phyloP scores from a whole-genome alignment of 768 basidiomycete genomes.

The Gloeopeniophorella convolvens region DNA sequence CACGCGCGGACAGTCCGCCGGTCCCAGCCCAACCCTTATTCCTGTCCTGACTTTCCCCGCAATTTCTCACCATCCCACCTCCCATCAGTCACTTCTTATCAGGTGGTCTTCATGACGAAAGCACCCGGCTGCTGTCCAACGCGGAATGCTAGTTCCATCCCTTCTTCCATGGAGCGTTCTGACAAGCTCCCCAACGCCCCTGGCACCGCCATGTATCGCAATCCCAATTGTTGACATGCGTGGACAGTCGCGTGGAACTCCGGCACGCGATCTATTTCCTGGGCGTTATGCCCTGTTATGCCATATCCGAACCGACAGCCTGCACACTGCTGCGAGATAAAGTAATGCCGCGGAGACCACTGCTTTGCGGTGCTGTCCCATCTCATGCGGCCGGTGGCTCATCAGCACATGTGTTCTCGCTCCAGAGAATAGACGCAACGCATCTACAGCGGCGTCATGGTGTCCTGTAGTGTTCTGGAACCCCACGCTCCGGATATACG shows the following conservation, averaged over 20 bases:
- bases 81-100: constrained; percentile 52
- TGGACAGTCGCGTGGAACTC: too few relatives aligned
- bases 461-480: too few relatives aligned
- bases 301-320: constrained; percentile 9
- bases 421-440: constrained; percentile 17
- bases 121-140: constrained; percentile 2
- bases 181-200: constrained; percentile 4
- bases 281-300: constrained; percentile 20
- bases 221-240: not conserved
- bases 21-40: constrained; percentile 18
- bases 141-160: not conserved
- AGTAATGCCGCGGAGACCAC: constrained; percentile 10
- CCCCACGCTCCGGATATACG: constrained; percentile 1
- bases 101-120: constrained; percentile 17
- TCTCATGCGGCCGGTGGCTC: too few relatives aligned
- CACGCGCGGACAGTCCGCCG: constrained; percentile 7
- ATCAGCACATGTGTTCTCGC: constrained; percentile 4
- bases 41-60: not conserved
- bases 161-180: not conserved
- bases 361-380: too few relatives aligned
- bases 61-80: constrained; percentile 24
- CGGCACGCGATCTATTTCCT: too few relatives aligned
- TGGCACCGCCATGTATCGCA: constrained; percentile 4
- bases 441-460: too few relatives aligned
- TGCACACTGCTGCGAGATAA: not conserved